Evolutionary conservation across 1,284 basidiomycete genomes (phyloP).

Genomic region (Anthracocystis walkeri): DNA sequence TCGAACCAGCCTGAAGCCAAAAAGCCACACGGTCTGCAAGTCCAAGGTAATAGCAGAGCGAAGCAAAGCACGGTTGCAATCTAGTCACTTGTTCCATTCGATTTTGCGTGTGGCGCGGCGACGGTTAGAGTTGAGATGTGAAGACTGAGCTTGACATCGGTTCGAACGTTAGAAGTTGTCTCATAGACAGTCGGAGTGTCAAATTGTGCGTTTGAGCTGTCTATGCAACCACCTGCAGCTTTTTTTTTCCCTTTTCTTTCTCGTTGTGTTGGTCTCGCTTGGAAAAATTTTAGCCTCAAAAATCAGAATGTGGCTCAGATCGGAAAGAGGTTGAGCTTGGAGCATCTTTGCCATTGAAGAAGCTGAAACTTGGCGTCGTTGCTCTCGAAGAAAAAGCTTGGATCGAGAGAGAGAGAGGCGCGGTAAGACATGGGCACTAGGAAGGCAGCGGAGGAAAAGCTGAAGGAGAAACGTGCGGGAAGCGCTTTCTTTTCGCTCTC

Average conservation of each 20-base stretch:
- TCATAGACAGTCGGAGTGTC: slow-evolving; percentile 16
- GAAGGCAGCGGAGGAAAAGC: too few relatives aligned
- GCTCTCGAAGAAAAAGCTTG: neutral
- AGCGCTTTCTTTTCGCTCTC: too few relatives aligned
- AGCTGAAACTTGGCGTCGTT: too few relatives aligned
- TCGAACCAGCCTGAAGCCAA: neutral
- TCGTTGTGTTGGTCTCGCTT: slow-evolving; percentile 3
- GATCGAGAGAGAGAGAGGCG: neutral
- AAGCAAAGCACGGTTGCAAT: neutral
- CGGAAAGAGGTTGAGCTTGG: neutral
- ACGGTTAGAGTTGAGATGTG: neutral
- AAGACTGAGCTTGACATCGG: neutral
- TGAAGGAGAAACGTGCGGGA: too few relatives aligned
- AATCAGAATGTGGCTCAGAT: neutral
- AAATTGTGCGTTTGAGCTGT: slow-evolving; percentile 12
- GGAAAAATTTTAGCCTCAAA: neutral
- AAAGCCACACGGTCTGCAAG: neutral
- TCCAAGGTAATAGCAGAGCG: neutral
- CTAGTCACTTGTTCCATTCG: neutral
- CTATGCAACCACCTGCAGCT: slow-evolving; percentile 2
- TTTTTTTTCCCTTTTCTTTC: neutral
- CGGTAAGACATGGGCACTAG: too few relatives aligned
- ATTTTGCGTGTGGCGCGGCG: neutral
- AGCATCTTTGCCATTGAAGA: neutral
- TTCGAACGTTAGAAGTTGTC: slow-evolving; percentile 9